Base-by-base conservation (phyloP, 1,284 basidiomycete genomes). In the Tilletia horrida region DNA sequence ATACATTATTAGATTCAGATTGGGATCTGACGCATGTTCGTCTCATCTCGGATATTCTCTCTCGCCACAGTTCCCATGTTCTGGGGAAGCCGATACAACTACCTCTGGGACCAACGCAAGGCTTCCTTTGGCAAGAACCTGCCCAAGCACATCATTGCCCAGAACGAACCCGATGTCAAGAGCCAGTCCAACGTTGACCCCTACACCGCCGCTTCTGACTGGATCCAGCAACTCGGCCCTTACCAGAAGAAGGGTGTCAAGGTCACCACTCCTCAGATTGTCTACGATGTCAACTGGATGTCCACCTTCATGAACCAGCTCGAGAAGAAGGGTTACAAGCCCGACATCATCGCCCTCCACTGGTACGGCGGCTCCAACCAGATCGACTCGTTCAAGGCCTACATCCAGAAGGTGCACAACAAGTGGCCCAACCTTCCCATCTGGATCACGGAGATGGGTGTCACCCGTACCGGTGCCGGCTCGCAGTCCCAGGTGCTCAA, bases 401-500 rank as follows among this genome's bases (percentile, higher is more conserved):
- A 72, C 73, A 67, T 80, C 50, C 42, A 66, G 43, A 66, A 63
- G 21, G 73, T 79, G 7, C 69, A 77, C 68, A 55, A 21, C 2
- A 42, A 72, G 25, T 68, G 29, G 25, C 67, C 59, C n/a, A 25
- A 35, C 31, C 18, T 63, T 9, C 69, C 68, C 2, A 69, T 81
- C 57, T 81, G 80, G 80, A 23, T 81, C 21, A 78, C 78, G n/a
- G 80, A 81, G 72, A 78, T 73, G 67, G 80, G 79, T 64, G 57
- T 76, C 52, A 81, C 78, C 4, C 43, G 65, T 21, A 68, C 67
- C 1, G 71, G 69, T 18, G 66, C 70, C 45, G 72, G 74, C 0
- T 62, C 61, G 2, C 68, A 74, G 57, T 25, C 50, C 18, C 59
- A 80, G 11, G 72, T 80, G 48, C 71, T 67, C 48, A 11, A 68